These are phyloP conservation scores for Phytopythium cucurbitacearum DNA, from an alignment of 352 stramenopile genomes.

Conservation along the genomic window DNA sequence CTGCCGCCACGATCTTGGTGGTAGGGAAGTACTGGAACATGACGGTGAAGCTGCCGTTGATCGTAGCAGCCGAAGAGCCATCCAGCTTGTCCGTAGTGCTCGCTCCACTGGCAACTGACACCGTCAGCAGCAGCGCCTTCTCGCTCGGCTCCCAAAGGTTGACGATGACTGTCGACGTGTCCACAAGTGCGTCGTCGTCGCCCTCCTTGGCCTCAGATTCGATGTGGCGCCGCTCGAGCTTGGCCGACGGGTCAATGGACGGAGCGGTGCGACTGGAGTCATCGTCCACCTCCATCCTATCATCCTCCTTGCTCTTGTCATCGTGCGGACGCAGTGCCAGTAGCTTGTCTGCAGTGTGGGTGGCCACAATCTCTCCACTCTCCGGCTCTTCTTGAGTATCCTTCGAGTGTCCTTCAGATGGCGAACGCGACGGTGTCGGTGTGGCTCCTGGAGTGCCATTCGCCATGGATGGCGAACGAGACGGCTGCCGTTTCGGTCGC, in stretches of 20 bases:
- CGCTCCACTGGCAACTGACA: conserved; percentile 21
- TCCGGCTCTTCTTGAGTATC: conserved; percentile 15
- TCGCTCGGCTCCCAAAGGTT: conserved; percentile 49
- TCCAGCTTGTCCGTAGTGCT: conserved; percentile 16
- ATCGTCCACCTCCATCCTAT: conserved; percentile 28
- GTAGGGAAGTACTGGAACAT: conserved; percentile 62
- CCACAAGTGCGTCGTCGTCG: conserved; percentile 15
- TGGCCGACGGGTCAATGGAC: no score
- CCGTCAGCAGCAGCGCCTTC: conserved; percentile 49
- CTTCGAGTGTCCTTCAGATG: conserved; percentile 28
- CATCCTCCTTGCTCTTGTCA: conserved; percentile 13
- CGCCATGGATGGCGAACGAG: conserved; percentile 21
- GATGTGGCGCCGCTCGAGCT: no score
- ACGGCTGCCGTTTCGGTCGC: conserved; percentile 32
- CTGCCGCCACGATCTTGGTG: conserved; percentile 49
- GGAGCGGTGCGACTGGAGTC: no score
- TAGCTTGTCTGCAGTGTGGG: conserved; percentile 37
- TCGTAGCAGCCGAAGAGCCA: conserved; percentile 13
- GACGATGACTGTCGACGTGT: conserved; percentile 9
- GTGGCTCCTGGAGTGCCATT: background rate
- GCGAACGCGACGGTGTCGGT: conserved; percentile 44
- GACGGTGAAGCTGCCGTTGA: conserved; percentile 34
- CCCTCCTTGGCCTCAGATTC: no score
- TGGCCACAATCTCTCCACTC: conserved; percentile 36
- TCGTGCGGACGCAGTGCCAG: conserved; percentile 37